Evolutionary conservation across 805 yeast species (phyloP), one percentile per base, ranked within the genome.

Genomic region (Ogataea minuta): DNA sequence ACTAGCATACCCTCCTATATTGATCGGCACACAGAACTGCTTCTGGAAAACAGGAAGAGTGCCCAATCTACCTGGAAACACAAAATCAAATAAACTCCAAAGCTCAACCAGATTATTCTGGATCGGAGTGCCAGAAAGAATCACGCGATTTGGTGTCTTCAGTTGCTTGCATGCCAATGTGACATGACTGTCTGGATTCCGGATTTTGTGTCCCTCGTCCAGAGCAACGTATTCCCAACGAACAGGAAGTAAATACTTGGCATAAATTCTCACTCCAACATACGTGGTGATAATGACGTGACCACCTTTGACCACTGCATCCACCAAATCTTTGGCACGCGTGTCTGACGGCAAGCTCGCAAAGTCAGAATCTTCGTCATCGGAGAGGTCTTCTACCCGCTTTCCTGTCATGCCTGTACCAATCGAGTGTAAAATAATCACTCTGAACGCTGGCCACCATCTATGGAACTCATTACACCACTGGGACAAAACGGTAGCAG

Each of bases 371-470:
- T 81, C 86, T 3, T 36, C 36, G 36, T 70, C 66, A 16, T 72
- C 76, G 9, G 70, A 77, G 0, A 67, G 72, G 13, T 54, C 57
- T 2, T 51, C 59, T 31, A 54, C 54, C 9, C 46, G 39, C 24
- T 51, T 43, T 9, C 49, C 59, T 1, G 61, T 52, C 90, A 91
- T 82, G 1, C 96, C 98, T 1, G 88, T 68, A 0, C 99, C 99
- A 33, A 89, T 93, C 1, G 96, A 82, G 59, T 93, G 99, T 23
- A 93, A 63, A 34, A 93, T 87, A 4, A 86, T 79, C 4, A 89
- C 79, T 44, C 99, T 63, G 19, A 93, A 70, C 0, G 97, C 88
- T 3, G 98, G 97, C 98, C 98, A 93, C 99, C 99, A 93, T 34
- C 82, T 76, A 52, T 91, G 98, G 33, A 93, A 77, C 61, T 93